These are phyloP conservation scores for Fusarium robinianum DNA, from an alignment of 2,329 filamentous ascomycete genomes.

Conservation along the genomic window DNA sequence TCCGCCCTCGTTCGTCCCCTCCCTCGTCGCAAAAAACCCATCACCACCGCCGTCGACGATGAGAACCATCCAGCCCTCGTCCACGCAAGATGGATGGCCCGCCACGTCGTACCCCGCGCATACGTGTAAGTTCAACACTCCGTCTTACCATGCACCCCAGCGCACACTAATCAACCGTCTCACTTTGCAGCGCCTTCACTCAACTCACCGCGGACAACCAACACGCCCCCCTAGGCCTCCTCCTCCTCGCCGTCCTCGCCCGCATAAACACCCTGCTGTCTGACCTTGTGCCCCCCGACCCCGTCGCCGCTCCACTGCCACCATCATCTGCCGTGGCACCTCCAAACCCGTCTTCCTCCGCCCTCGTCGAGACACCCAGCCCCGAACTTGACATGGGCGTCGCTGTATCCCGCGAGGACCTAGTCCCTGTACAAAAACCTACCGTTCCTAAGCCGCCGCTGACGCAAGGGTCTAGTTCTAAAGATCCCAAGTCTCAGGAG, in stretches of 20 bases:
- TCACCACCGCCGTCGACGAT: conserved; percentile 8
- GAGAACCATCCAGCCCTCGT: conserved; percentile 20
- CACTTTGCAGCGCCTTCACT: conserved; percentile 62
- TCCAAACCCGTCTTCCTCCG: not conserved
- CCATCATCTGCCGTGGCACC: not conserved
- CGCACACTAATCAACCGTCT: not conserved
- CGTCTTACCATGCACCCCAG: conserved; percentile 4
- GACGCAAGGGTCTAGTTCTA: conserved; percentile 2
- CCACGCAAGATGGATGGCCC: conserved; percentile 39
- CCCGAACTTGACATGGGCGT: conserved; percentile 35
- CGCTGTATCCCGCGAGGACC: conserved; percentile 36
- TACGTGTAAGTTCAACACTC: conserved; percentile 40
- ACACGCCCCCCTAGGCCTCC: conserved; percentile 71
- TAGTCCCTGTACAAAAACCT: conserved; percentile 9
- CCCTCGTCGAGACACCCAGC: not conserved
- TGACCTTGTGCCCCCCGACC: conserved; percentile 37
- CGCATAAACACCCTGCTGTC: conserved; percentile 56
- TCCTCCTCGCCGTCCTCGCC: conserved; percentile 68
- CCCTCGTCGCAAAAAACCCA: not conserved
- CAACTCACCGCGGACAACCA: conserved; percentile 73
- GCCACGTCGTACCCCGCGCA: conserved; percentile 40
- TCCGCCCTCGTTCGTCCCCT: conserved; percentile 29
- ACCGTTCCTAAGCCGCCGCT: not conserved
- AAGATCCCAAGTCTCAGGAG: conserved; percentile 2
- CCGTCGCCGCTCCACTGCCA: conserved; percentile 1